phyloP scores from a whole-genome alignment of 2,329 filamentous ascomycete genomes.

The Torrubiella hemipterigena region DNA sequence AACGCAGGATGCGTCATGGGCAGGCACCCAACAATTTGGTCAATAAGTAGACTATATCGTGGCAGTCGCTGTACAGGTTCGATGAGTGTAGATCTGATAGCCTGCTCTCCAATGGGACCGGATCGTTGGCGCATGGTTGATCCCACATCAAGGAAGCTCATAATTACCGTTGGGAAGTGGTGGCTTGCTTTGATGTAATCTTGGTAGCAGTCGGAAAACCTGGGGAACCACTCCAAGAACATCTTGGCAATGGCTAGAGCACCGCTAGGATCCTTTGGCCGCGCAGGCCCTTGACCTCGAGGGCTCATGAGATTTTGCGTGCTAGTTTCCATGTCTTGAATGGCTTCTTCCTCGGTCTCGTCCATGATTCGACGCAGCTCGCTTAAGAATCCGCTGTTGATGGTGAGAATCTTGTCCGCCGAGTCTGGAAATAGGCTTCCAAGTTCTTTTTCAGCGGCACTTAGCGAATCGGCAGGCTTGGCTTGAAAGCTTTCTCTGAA shows the following conservation, averaged over 20 bases:
- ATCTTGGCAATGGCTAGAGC: constrained; percentile 66
- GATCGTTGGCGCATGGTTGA: constrained; percentile 76
- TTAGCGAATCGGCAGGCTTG: constrained; percentile 48
- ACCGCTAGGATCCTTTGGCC: constrained; percentile 61
- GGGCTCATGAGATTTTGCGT: constrained; percentile 28
- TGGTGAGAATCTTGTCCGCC: constrained; percentile 65
- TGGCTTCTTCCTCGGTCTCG: constrained; percentile 69
- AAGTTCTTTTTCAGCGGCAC: constrained; percentile 60
- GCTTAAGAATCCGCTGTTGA: constrained; percentile 72
- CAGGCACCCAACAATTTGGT: constrained; percentile 81
- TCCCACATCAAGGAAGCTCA: constrained; percentile 64
- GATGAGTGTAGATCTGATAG: constrained; percentile 81
- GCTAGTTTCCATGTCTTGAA: constrained; percentile 58
- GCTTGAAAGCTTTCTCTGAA: constrained; percentile 59
- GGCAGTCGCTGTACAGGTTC: constrained; percentile 92
- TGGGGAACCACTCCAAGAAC: constrained; percentile 84
- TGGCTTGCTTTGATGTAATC: constrained; percentile 89
- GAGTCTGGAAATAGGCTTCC: constrained; percentile 71
- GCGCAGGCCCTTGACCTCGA: constrained; percentile 30
- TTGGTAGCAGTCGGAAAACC: constrained; percentile 82
- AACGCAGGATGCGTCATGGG: constrained; percentile 79
- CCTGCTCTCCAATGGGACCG: constrained; percentile 77
- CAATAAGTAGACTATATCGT: constrained; percentile 90
- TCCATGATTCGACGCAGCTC: constrained; percentile 68
- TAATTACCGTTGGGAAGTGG: constrained; percentile 71